These are phyloP conservation scores for Cadophora malorum DNA, from an alignment of 2,329 filamentous ascomycete species.

Conservation along the genomic window DNA sequence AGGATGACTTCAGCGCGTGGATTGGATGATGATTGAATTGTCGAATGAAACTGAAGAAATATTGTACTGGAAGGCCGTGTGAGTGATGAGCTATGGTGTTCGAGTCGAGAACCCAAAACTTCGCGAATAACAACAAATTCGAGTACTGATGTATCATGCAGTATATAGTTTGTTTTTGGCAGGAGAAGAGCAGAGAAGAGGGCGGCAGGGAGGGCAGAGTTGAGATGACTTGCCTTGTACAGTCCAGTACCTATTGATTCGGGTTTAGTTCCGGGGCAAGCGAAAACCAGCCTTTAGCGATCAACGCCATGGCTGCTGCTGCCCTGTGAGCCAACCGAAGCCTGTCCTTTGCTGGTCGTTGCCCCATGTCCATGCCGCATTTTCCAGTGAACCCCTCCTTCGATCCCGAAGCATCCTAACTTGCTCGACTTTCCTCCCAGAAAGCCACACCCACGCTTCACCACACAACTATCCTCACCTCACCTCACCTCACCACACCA, in stretches of 20 bases:
- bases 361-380: not conserved
- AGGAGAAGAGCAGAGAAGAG: not conserved
- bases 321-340: too few species aligned
- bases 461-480: constrained; percentile 1
- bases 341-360: too few species aligned
- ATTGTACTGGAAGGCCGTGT: not conserved
- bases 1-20: not conserved
- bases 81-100: not conserved
- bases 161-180: not conserved
- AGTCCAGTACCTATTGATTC: not conserved
- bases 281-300: constrained; percentile 7
- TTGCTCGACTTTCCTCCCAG: not conserved
- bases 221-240: not conserved
- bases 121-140: not conserved
- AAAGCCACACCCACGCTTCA: constrained; percentile 6
- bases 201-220: not conserved
- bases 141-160: not conserved
- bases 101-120: not conserved
- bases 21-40: not conserved
- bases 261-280: constrained; percentile 6
- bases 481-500: not conserved
- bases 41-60: too few species aligned
- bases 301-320: not conserved
- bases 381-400: constrained; percentile 13
- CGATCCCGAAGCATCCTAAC: not conserved